Base-by-base conservation (phyloP, 2,329 filamentous ascomycete species). In the Xylaria sp. region DNA sequence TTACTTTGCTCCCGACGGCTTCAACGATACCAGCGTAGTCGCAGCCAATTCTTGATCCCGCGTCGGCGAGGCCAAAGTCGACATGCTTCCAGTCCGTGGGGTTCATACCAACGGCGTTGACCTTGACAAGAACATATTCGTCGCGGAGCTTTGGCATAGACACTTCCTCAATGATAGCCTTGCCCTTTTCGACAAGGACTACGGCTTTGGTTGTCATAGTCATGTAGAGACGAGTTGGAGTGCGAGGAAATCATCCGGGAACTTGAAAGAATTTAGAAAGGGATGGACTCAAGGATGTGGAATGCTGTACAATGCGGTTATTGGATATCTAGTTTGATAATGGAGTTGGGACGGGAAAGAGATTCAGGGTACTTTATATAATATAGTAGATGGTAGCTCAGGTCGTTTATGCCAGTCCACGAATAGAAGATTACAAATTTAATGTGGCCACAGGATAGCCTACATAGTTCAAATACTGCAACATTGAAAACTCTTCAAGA, bases 21-120 rank as follows among this genome's bases (percentile, higher is more conserved):
- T 82, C 80, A 2, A 86, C 80, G 9, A 81, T 71, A 52, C 84
- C 84, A 32, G 81, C 79, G 64, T 81, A 85, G 72, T 85, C 84
- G 62, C 79, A 82, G 25, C 83, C 83, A 48, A 78, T 46, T n/a
- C 70, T 66, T 25, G 62, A 32, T 12, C 74, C 74, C 8, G 70
- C 36, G 23, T 50, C 25, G 25, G 36, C 9, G 58, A 55, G 8
- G 52, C 34, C 57, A 1, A 23, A 39, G 23, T 76, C 65, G 50
- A 80, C 67, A 56, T 72, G 69, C 68, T 79, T 78, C 73, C 73
- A 79, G 65, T 80, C 78, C 0, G 75, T 74, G 0, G 78, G 79
- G 60, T 80, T 80, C 45, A 80, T 57, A 15, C 69, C 78, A 3
- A 79, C 75, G 4, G 78, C 76, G 36, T 70, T 75, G 28, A 74